Evolutionary conservation across 208 protist species (phyloP), one percentile per base, ranked within the genome.

Genomic region (Leishmania tarentolae): DNA sequence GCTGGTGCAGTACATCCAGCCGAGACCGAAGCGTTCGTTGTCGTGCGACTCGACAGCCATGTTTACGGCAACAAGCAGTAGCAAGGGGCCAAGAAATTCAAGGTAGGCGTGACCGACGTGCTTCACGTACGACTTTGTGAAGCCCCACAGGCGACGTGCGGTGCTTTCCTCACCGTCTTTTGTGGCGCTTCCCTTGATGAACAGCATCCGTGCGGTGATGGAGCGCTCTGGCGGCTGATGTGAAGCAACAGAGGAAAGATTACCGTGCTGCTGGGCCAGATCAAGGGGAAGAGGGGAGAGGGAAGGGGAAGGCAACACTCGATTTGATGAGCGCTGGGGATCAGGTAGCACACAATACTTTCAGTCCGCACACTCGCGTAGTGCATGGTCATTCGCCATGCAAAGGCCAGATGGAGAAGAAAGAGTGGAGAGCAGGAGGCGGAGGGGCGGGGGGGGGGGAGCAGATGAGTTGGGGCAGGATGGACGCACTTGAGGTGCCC

Each of bases 1-100:
- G 8, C 81, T 75, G 3, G 90, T 84, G 78, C 81, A 88, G 79
- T 94, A 87, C 40, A 96, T 44, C 94, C 94, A 97, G 42, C 88
- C 81, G 15, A 97, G 92, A 7, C 94, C 94, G 76, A 97, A 95
- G 42, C 84, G 86, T 71, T 96, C 94, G 78, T 85, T 88, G 84
- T 97, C 94, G 50, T 90, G 86, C n/a, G 69, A 76, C 59, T 89
- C 86, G 31, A 94, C 68, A 21, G 87, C 88, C 83, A 88, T 86
- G 83, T 88, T 89, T 35, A 90, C 88, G 0, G 86, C 87, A 2
- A 93, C 77, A 52, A 95, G 75, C 28, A 95, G 66, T 35, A 87
- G 79, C 17, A 92, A 66, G 7, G 94, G 91, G 21, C 81, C 85
- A 11, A 90, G 70, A 68, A 97, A 94, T 66, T 78, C 66, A 11